Conservation (phyloP, 1,284 basidiomycete species). For the Quambalaria eucalypti region DNA sequence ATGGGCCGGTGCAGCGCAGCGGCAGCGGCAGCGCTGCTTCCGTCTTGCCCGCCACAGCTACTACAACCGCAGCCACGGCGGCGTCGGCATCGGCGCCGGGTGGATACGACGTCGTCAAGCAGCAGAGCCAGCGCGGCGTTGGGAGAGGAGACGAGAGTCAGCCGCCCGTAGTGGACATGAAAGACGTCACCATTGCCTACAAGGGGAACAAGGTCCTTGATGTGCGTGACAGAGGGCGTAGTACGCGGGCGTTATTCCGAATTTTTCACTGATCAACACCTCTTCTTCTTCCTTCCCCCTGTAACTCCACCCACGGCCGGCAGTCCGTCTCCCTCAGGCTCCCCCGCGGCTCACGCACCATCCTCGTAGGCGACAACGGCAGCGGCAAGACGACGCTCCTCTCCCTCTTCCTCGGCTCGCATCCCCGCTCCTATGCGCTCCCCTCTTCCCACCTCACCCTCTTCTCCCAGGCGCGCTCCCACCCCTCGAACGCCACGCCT, state of each 20-base stretch:
- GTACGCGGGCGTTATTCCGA: not conserved
- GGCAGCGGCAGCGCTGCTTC: no score
- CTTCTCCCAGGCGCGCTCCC: conserved; percentile 29
- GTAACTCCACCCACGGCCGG: no score
- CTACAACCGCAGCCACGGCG: not conserved
- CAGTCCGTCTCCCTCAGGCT: conserved; percentile 18
- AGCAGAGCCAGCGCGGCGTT: not conserved
- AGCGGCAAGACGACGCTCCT: conserved; percentile 92
- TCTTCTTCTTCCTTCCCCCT: not conserved
- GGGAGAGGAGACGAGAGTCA: conserved; percentile 17
- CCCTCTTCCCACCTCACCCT: conserved; percentile 31
- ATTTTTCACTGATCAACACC: not conserved
- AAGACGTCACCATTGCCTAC: conserved; percentile 65
- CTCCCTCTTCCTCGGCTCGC: conserved; percentile 83
- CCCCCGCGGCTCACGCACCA: conserved; percentile 16
- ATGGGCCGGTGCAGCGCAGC: not conserved
- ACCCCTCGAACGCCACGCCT: conserved; percentile 27
- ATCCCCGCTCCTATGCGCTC: conserved; percentile 76
- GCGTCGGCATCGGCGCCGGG: not conserved
- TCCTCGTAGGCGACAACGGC: conserved; percentile 48
- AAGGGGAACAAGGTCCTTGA: conserved; percentile 55
- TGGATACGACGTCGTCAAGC: conserved; percentile 10
- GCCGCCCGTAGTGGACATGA: conserved; percentile 57
- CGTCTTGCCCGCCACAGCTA: not conserved
- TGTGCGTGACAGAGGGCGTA: no score